A percentile compares a stretch with the other conserved stretches of the same genome.
These are phyloP conservation scores for Penicillium sclerotigenum DNA, from an alignment of 2,329 filamentous ascomycete genomes.

Conservation along the genomic window DNA sequence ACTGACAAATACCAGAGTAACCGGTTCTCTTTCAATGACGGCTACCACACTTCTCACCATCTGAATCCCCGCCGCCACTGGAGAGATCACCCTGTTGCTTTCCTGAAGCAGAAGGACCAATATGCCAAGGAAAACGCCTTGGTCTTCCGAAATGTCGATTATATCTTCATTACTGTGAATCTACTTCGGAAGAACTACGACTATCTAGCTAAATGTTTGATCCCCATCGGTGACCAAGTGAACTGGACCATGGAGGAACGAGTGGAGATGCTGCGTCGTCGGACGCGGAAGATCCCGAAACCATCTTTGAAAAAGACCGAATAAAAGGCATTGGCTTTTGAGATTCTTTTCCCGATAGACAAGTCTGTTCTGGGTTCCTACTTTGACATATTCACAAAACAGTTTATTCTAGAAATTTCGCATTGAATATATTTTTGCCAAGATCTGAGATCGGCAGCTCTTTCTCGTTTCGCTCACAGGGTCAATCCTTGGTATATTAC, in stretches of 20 bases:
- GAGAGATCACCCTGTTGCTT: conserved; percentile 73
- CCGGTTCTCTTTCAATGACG: conserved; percentile 57
- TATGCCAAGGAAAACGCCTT: conserved; percentile 67
- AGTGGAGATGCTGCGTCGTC: conserved; percentile 59
- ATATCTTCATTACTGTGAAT: conserved; percentile 69
- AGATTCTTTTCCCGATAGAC: neutral
- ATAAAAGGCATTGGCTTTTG: conserved; percentile 47
- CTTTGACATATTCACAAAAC: neutral
- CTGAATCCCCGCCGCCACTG: conserved; percentile 75
- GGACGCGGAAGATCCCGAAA: conserved; percentile 61
- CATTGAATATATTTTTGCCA: neutral
- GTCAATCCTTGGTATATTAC: neutral
- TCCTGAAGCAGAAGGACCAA: conserved; percentile 64
- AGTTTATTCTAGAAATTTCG: neutral
- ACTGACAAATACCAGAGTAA: conserved; percentile 58
- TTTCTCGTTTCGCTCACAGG: neutral
- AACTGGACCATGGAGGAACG: conserved; percentile 62
- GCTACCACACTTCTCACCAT: conserved; percentile 70
- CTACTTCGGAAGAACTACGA: conserved; percentile 69
- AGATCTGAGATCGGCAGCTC: neutral
- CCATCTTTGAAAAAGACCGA: conserved; percentile 38
- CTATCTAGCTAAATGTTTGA: conserved; percentile 65
- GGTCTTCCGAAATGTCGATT: conserved; percentile 79
- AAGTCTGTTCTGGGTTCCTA: neutral
- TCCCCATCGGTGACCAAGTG: conserved; percentile 71